Evolutionary conservation across 768 basidiomycete species (phyloP).

Genomic region (Mycena alexandri): DNA sequence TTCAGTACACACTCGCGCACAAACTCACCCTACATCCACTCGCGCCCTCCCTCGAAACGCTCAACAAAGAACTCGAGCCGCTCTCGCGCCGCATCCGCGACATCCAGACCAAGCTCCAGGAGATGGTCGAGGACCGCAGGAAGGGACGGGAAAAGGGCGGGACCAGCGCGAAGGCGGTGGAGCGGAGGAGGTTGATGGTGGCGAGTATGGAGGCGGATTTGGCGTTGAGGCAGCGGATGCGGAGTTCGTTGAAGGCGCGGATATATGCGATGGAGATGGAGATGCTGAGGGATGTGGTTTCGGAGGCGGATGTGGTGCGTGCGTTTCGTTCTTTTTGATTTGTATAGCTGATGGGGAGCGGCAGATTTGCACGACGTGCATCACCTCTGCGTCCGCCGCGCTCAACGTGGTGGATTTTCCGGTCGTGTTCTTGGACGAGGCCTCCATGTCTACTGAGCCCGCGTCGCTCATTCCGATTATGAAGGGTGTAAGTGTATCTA

Average conservation of each 20-base stretch:
- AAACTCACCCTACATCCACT: slow-evolving; percentile 74
- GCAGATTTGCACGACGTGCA: slow-evolving; percentile 90
- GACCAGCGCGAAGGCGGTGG: not conserved
- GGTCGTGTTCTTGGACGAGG: slow-evolving; percentile 94
- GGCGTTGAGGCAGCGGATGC: slow-evolving; percentile 44
- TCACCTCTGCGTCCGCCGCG: slow-evolving; percentile 76
- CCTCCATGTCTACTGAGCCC: slow-evolving; percentile 96
- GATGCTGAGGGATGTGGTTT: slow-evolving; percentile 75
- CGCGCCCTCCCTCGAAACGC: slow-evolving; percentile 55
- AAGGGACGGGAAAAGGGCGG: slow-evolving; percentile 15
- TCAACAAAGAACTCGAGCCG: slow-evolving; percentile 55
- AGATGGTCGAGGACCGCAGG: slow-evolving; percentile 49
- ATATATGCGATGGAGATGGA: slow-evolving; percentile 68
- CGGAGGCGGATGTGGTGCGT: slow-evolving; percentile 76
- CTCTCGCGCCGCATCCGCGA: slow-evolving; percentile 42
- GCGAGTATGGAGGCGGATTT: slow-evolving; percentile 37
- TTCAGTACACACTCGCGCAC: slow-evolving; percentile 71
- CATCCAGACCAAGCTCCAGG: slow-evolving; percentile 44
- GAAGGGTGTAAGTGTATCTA: slow-evolving; percentile 81
- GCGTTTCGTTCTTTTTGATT: slow-evolving; percentile 4
- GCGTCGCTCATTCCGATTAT: slow-evolving; percentile 91
- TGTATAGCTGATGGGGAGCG: slow-evolving; percentile 22
- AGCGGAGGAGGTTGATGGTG: slow-evolving; percentile 12
- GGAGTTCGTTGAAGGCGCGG: slow-evolving; percentile 52
- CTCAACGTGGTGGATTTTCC: slow-evolving; percentile 88